Base-by-base conservation (phyloP, 2,329 filamentous ascomycete genomes). In the Massarina eburnea region DNA sequence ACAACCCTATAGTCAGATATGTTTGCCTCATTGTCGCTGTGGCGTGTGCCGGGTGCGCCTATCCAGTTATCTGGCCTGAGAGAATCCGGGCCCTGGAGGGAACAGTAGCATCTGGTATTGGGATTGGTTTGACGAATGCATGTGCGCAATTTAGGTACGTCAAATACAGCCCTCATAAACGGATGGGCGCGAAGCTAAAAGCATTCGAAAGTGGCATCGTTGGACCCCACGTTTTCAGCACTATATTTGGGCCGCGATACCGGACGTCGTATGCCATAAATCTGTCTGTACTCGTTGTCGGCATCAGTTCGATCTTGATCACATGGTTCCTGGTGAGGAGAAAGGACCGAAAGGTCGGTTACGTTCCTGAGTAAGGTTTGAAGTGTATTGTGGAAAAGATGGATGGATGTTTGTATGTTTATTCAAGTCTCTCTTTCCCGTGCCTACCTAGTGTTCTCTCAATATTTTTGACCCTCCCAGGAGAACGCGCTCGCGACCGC, bases 41-140 rank as follows among this genome's bases (percentile, higher is more conserved):
- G 20, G 50, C 46, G 2, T 58, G 55, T 38, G 52, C 52, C 15
- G 52, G 50, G 5, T 55, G 52, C 32, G 52, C 55, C 9, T 55
- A 58, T 34, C 55, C 52, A 8, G 52, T 58, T 12, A 55, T 58
- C 8, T 55, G 50, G 55, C 41, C 48, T 19, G 55, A 58, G 36
- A 46, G 55, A 26, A 58, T 58, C 15, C 49, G 55, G 7, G 55
- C 50, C 1, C 36, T 58, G 4, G 49, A 58, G 34, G 55, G 55
- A 9, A 58, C 55, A 7, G 52, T 55, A 8, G 52, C 55, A 39
- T 55, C 52, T 4, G 52, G 55, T 10, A 51, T 58, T 14, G 55
- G 55, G 6, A 58, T 55, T 35, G 55, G 55, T 5, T 20, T 58
- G 32, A 58, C 52, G 12, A 55, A 58, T 30, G 55, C 55, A 20